Evolutionary conservation across 2,329 filamentous ascomycete species (phyloP).

Genomic region (Piedraia hortae): DNA sequence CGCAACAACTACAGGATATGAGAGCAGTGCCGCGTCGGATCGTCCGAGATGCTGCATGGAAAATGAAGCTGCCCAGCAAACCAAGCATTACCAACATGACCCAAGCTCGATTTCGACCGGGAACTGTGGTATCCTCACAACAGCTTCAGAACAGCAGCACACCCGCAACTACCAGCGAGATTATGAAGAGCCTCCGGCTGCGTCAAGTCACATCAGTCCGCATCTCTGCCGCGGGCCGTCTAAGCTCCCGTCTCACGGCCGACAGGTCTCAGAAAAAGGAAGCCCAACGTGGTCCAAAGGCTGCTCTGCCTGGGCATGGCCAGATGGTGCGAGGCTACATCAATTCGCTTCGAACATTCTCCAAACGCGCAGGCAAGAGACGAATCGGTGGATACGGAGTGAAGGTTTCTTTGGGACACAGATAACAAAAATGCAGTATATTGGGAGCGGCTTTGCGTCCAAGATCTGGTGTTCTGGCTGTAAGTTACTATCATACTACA

Average conservation of each 20-base stretch:
- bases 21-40: conserved; percentile 8
- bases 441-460: no score
- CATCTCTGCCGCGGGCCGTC: conserved; percentile 10
- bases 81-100: conserved; percentile 6
- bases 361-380: conserved; percentile 9
- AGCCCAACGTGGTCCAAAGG: conserved; percentile 8
- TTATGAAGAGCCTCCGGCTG: conserved; percentile 7
- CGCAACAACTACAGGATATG: conserved; percentile 8
- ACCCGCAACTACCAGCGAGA: conserved; percentile 5
- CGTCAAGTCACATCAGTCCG: conserved; percentile 9
- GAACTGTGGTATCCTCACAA: conserved; percentile 2
- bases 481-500: no score
- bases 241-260: conserved; percentile 12
- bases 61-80: conserved; percentile 8
- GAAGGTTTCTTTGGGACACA: conserved; percentile 8
- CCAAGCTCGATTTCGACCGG: conserved; percentile 6
- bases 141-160: conserved; percentile 3
- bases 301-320: conserved; percentile 7
- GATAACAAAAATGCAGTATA: no score
- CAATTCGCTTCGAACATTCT: conserved; percentile 7
- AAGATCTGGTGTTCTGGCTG: no score
- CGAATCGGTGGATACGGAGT: conserved; percentile 11
- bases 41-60: conserved; percentile 11
- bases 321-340: conserved; percentile 8
- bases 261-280: conserved; percentile 9